Evolutionary conservation across 2,329 filamentous ascomycete species (phyloP).

Genomic region (Alternaria angustiovoidea): DNA sequence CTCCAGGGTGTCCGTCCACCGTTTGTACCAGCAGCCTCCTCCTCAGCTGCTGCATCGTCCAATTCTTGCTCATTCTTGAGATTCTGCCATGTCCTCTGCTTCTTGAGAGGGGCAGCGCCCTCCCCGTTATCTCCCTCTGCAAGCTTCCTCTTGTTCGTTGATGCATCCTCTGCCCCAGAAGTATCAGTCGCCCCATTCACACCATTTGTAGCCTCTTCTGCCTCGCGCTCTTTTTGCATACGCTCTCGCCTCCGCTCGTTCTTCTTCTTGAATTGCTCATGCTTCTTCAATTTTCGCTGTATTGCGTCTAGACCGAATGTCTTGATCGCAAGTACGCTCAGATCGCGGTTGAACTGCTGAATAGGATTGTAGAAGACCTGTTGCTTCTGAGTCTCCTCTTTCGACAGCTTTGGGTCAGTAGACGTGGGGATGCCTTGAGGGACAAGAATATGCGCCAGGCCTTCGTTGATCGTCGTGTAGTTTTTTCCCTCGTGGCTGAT

Average conservation of each 20-base stretch:
- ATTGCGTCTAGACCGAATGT: conserved; percentile 78
- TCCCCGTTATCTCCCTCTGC: conserved; percentile 23
- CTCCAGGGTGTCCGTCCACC: conserved; percentile 29
- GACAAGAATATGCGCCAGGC: conserved; percentile 72
- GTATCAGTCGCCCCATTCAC: neutral
- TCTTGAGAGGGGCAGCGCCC: conserved; percentile 32
- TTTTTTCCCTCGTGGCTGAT: conserved; percentile 59
- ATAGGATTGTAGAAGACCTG: conserved; percentile 98
- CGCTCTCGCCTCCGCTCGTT: conserved; percentile 34
- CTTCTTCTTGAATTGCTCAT: conserved; percentile 53
- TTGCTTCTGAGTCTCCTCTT: conserved; percentile 67
- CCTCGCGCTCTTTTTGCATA: conserved; percentile 19
- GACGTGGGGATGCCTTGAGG: conserved; percentile 61
- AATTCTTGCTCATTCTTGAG: conserved; percentile 19
- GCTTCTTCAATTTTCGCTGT: conserved; percentile 56
- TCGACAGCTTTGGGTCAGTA: conserved; percentile 57
- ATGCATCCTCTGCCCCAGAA: conserved; percentile 11
- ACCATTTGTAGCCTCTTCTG: conserved; percentile 5
- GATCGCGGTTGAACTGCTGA: conserved; percentile 96
- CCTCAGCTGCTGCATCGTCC: neutral
- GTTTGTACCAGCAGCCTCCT: conserved; percentile 3
- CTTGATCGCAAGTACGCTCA: conserved; percentile 91
- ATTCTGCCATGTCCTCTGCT: conserved; percentile 33
- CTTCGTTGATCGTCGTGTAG: conserved; percentile 71
- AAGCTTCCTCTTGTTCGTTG: conserved; percentile 38